Conservation (phyloP, 192 early-diverging fungal species). For the Coemansia sp. region DNA sequence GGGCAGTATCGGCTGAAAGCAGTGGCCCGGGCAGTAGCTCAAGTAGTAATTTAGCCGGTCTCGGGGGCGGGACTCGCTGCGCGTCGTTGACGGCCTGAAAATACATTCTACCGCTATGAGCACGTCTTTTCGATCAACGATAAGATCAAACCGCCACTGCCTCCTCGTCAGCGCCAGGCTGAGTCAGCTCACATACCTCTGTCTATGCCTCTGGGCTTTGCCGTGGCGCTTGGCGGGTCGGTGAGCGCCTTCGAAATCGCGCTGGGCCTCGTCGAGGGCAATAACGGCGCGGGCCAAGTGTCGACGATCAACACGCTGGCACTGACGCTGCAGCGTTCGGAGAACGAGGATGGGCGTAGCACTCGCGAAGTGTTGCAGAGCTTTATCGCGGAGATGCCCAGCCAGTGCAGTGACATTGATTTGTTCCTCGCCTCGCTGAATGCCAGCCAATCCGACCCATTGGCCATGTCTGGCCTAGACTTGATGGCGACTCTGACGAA, state of each 20-base stretch:
- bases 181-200: background rate
- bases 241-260: conserved; percentile 27
- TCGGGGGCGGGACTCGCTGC: conserved; percentile 11
- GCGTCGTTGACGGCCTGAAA: conserved; percentile 25
- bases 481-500: background rate
- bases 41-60: background rate
- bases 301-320: conserved; percentile 28
- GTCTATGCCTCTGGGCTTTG: conserved; percentile 3
- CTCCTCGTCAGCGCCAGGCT: background rate
- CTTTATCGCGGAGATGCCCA: background rate
- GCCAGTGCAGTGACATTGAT: background rate
- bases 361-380: conserved; percentile 23
- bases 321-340: conserved; percentile 24
- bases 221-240: background rate
- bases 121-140: conserved; percentile 45
- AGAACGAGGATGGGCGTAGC: conserved; percentile 36
- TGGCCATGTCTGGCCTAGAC: no score
- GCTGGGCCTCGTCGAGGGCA: conserved; percentile 19
- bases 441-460: background rate
- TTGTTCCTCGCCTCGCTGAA: background rate
- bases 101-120: conserved; percentile 36
- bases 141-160: background rate
- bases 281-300: background rate
- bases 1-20: background rate
- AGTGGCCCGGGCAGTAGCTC: background rate